Percentiles rank a stretch among this genome's conserved stretches.
phyloP scores from a whole-genome alignment of 139 green algal species.

The Chlorokybus atmophyticus region DNA sequence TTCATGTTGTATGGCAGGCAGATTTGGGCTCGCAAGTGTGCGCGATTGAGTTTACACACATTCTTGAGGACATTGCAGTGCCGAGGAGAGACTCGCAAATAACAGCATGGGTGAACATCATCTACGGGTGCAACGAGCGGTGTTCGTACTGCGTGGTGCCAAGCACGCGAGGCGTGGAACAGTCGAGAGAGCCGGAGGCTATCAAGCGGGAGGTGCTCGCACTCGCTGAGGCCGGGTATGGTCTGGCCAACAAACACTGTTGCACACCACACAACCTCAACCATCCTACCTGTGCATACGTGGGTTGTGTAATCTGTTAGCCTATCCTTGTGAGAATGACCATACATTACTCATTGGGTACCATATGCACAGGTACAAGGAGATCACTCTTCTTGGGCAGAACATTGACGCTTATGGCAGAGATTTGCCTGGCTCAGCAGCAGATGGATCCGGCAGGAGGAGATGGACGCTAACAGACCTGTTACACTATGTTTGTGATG shows the following conservation, averaged over 20 bases:
- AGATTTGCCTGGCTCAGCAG: slow-evolving; percentile 51
- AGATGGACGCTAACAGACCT: slow-evolving; percentile 89
- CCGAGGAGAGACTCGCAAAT: slow-evolving; percentile 56
- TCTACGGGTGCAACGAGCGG: slow-evolving; percentile 96
- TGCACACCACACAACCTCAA: too few species aligned
- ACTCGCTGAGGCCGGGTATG: slow-evolving; percentile 63
- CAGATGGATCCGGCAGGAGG: slow-evolving; percentile 48
- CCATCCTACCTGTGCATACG: too few species aligned
- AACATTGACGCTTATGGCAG: slow-evolving; percentile 95
- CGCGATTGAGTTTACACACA: slow-evolving; percentile 58
- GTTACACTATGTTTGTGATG: slow-evolving; percentile 67
- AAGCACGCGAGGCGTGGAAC: slow-evolving; percentile 76
- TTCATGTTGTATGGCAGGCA: slow-evolving; percentile 8
- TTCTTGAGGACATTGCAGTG: slow-evolving; percentile 79
- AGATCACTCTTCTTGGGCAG: slow-evolving; percentile 93
- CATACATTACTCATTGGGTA: too few species aligned
- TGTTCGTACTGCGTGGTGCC: slow-evolving; percentile 98
- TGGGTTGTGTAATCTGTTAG: too few species aligned
- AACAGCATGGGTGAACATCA: slow-evolving; percentile 97
- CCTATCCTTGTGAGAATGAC: too few species aligned
- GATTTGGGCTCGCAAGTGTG: slow-evolving; percentile 51
- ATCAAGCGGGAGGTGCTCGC: slow-evolving; percentile 71
- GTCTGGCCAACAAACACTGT: not conserved
- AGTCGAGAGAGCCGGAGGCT: slow-evolving; percentile 65
- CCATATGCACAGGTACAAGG: slow-evolving; percentile 72